phyloP scores from a whole-genome alignment of 352 stramenopile genomes.

The Pythium utonaiense region DNA sequence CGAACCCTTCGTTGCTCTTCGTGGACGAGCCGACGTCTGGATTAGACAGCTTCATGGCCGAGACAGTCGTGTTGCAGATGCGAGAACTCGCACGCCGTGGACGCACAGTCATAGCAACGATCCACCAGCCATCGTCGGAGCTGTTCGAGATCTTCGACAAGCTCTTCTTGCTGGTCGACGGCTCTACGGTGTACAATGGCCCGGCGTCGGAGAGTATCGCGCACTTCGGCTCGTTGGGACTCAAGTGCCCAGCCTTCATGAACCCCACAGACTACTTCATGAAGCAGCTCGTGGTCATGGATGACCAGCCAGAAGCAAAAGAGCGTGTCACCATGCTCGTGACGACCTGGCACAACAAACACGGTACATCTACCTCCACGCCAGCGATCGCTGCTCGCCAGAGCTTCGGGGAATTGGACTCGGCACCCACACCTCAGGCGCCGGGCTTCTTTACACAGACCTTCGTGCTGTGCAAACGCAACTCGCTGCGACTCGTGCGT shows the following conservation, averaged over 20 bases:
- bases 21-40: slow-evolving; percentile 84
- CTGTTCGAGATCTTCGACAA: slow-evolving; percentile 38
- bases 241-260: slow-evolving; percentile 33
- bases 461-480: slow-evolving; percentile 21
- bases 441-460: slow-evolving; percentile 22
- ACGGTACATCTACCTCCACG: slow-evolving; percentile 2
- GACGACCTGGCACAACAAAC: slow-evolving; percentile 3
- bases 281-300: slow-evolving; percentile 28
- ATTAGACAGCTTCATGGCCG: slow-evolving; percentile 57
- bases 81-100: slow-evolving; percentile 70
- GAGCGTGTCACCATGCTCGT: slow-evolving; percentile 14
- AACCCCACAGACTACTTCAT: slow-evolving; percentile 43
- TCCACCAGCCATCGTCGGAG: slow-evolving; percentile 80
- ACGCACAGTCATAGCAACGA: slow-evolving; percentile 86
- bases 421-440: background rate
- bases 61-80: slow-evolving; percentile 52
- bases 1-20: slow-evolving; percentile 77
- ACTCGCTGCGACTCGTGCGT: slow-evolving; percentile 28
- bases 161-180: slow-evolving; percentile 32
- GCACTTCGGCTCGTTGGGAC: slow-evolving; percentile 27
- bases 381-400: background rate
- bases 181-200: slow-evolving; percentile 32
- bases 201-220: slow-evolving; percentile 26
- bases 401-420: slow-evolving; percentile 3
- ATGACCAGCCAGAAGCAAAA: slow-evolving; percentile 12